Evolutionary conservation across 1,139 yeast species (phyloP).

Genomic region (Hyphopichia burtonii): DNA sequence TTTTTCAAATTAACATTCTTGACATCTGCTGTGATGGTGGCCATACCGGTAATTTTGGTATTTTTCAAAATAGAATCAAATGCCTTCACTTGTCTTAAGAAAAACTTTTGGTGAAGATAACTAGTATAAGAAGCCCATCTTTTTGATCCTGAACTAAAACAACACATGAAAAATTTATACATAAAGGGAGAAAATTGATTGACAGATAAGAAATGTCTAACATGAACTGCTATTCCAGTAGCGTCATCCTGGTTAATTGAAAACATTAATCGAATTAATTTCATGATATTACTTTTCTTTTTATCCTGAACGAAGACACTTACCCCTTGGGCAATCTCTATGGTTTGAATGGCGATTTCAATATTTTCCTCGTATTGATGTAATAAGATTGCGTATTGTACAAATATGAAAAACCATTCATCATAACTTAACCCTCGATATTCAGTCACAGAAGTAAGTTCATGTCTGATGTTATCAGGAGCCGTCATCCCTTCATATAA

Average conservation of each 20-base stretch:
- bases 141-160: slow-evolving; percentile 62
- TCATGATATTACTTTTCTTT: slow-evolving; percentile 53
- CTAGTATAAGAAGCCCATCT: slow-evolving; percentile 64
- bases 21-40: slow-evolving; percentile 55
- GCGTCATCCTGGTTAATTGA: slow-evolving; percentile 56
- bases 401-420: slow-evolving; percentile 81
- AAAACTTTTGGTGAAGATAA: slow-evolving; percentile 84
- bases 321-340: slow-evolving; percentile 73
- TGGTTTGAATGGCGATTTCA: slow-evolving; percentile 65
- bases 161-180: slow-evolving; percentile 63
- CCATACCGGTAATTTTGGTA: slow-evolving; percentile 69
- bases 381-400: slow-evolving; percentile 69
- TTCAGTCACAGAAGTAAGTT: slow-evolving; percentile 45
- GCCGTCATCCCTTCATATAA: slow-evolving; percentile 63
- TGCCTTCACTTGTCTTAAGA: slow-evolving; percentile 85
- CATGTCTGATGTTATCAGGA: slow-evolving; percentile 34
- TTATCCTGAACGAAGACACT: slow-evolving; percentile 72
- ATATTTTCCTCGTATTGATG: slow-evolving; percentile 58
- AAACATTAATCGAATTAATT: slow-evolving; percentile 64
- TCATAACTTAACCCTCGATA: slow-evolving; percentile 77
- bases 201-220: slow-evolving; percentile 62
- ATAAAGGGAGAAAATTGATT: slow-evolving; percentile 76
- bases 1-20: slow-evolving; percentile 26
- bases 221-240: slow-evolving; percentile 45
- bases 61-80: slow-evolving; percentile 65